These are phyloP conservation scores for Malus hybrid DNA, from an alignment of 331 rosid genomes.

Conservation along the genomic window DNA sequence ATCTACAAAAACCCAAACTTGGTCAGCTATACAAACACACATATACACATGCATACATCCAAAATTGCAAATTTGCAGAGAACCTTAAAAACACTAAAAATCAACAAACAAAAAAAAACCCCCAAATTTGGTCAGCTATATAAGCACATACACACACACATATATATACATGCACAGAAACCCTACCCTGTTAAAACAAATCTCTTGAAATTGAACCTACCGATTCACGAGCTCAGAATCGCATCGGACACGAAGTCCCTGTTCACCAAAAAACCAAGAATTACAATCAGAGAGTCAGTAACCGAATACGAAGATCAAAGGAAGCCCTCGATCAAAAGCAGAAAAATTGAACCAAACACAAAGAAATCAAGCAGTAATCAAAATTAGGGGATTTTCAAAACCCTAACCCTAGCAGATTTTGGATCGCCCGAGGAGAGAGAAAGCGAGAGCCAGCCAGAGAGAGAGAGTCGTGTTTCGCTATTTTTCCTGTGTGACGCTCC, in stretches of 20 bases:
- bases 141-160: not conserved
- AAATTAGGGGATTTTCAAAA: slow-evolving; percentile 11
- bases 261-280: not conserved
- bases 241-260: slow-evolving; percentile 41
- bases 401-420: slow-evolving; percentile 53
- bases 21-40: too few relatives aligned
- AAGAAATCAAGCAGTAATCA: not conserved
- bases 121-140: not conserved
- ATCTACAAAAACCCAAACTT: too few relatives aligned
- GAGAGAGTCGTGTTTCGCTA: slow-evolving; percentile 30
- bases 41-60: too few relatives aligned
- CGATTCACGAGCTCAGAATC: slow-evolving; percentile 50
- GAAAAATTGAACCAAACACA: not conserved
- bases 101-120: not conserved
- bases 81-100: not conserved
- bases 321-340: not conserved
- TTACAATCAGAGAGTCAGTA: not conserved
- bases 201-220: slow-evolving; percentile 30
- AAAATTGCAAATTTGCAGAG: not conserved
- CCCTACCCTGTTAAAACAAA: slow-evolving; percentile 29
- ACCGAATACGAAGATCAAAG: not conserved
- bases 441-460: slow-evolving; percentile 16
- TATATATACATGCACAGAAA: not conserved
- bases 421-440: slow-evolving; percentile 43
- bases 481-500: not conserved